Base-by-base conservation (phyloP, 495 filamentous ascomycete genomes). In the Penicillium alfredii region DNA sequence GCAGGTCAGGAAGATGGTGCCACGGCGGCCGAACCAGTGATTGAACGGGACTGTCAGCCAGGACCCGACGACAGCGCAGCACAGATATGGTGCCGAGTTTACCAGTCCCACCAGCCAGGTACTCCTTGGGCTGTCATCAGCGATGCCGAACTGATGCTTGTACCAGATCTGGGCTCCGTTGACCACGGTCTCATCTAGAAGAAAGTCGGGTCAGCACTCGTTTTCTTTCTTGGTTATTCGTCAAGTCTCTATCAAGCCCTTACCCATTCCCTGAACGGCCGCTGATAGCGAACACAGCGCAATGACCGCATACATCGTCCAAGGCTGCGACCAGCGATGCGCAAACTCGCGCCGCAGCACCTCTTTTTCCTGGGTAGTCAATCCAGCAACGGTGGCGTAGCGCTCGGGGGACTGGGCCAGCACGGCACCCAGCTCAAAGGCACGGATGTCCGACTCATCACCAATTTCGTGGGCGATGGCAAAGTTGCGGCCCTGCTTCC, bases 21-120 rank as follows among this genome's bases (percentile, higher is more conserved):
- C 84, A 2, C 87, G 77, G 34, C 88, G 80, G 14, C 86, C 88
- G 44, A 90, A 82, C 38, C 59, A 70, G 41, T 80, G 76, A 57
- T 94, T 94, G 55, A 86, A 74, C 1, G 86, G 85, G 12, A 80
- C 79, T 2, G 84, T 88, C 25, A 88, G 68, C 87, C 87, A 94
- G 65, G 82, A 92, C 11, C 84, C 82, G 28, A 85, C 55, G 25
- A 88, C 55, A 12, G 87, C 84, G 45, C 79, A 90, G 60, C 78
- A 80, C 7, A 90, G 71, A 47, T 92, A 90, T 0, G 86, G 88
- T 1, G 70, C 69, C 3, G 53, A 30, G 19, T 60, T 63, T 22
- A 80, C 63, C 20, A 93, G 70, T 17, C 85, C 86, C 1, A 80
- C 59, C 2, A 89, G 70, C 81, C 82, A 88, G 11, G 57, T 57